Evolutionary conservation across 2,329 filamentous ascomycete genomes (phyloP).

Genomic region (Sphaerulina vaccinii): DNA sequence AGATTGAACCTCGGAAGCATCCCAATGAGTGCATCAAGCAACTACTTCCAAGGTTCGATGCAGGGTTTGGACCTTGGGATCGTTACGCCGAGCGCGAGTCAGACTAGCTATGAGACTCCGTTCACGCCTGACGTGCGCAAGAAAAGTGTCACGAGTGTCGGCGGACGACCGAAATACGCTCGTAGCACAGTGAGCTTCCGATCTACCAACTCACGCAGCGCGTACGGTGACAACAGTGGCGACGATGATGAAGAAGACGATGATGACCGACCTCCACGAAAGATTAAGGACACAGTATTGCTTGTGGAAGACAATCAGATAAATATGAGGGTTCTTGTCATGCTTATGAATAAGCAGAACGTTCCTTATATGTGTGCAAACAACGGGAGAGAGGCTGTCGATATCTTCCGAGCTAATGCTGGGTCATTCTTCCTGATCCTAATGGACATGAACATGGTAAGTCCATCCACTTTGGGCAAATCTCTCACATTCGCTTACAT

Average conservation of each 20-base stretch:
- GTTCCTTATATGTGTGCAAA: constrained; percentile 14
- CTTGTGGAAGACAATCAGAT: constrained; percentile 32
- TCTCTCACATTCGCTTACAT: no score
- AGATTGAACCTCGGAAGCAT: background rate
- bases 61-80: background rate
- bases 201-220: background rate
- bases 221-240: background rate
- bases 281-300: constrained; percentile 14
- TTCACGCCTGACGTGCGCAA: background rate
- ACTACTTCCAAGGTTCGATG: background rate
- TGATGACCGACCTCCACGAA: background rate
- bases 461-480: no score
- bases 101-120: background rate
- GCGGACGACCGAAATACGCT: background rate
- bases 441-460: constrained; percentile 42
- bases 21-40: background rate
- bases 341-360: constrained; percentile 24
- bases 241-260: background rate
- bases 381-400: constrained; percentile 21
- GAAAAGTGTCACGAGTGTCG: background rate
- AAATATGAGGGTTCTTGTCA: constrained; percentile 26
- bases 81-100: background rate
- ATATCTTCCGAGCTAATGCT: constrained; percentile 12
- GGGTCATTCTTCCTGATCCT: constrained; percentile 13
- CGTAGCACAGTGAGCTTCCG: background rate